Evolutionary conservation across 208 protist genomes (phyloP).

Genomic region (Herpetomonas samuelpessoai): DNA sequence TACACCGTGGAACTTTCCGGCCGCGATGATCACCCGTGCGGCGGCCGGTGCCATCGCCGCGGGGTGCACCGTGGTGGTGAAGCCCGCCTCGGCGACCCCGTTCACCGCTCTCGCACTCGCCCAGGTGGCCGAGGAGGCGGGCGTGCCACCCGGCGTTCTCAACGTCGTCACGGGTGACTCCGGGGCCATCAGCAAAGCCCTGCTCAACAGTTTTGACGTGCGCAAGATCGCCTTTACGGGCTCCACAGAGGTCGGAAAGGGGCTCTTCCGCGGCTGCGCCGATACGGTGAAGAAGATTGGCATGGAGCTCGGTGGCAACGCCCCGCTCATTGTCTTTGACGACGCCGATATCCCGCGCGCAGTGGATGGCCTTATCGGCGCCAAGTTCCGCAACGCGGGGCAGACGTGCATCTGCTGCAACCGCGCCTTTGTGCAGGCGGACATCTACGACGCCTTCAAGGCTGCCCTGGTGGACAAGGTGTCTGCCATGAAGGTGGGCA

Average conservation of each 20-base stretch:
- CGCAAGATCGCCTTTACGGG: slow-evolving; percentile 91
- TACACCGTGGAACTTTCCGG: slow-evolving; percentile 94
- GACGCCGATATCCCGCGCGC: slow-evolving; percentile 81
- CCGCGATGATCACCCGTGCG: slow-evolving; percentile 77
- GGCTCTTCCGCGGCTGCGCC: slow-evolving; percentile 49
- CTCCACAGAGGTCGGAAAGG: slow-evolving; percentile 69
- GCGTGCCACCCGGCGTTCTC: slow-evolving; percentile 77
- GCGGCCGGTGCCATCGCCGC: slow-evolving; percentile 86
- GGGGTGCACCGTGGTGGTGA: slow-evolving; percentile 88
- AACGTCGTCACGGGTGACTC: slow-evolving; percentile 82
- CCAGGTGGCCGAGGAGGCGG: slow-evolving; percentile 65
- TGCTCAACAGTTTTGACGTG: slow-evolving; percentile 66
- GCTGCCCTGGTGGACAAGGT: slow-evolving; percentile 40
- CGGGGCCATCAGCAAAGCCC: slow-evolving; percentile 41
- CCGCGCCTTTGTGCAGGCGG: slow-evolving; percentile 71
- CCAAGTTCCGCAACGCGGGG: slow-evolving; percentile 83
- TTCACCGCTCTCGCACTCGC: slow-evolving; percentile 73
- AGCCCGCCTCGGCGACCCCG: slow-evolving; percentile 83
- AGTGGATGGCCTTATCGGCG: slow-evolving; percentile 51
- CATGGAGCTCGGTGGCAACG: slow-evolving; percentile 94
- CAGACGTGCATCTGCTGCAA: slow-evolving; percentile 91
- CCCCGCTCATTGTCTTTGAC: slow-evolving; percentile 86
- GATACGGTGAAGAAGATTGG: slow-evolving; percentile 78
- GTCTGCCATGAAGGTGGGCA: slow-evolving; percentile 53
- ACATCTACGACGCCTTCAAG: slow-evolving; percentile 62